A percentile compares a stretch with the other conserved stretches of the same genome.
These are phyloP conservation scores for Ascoidea tarda DNA, from an alignment of 805 yeast species.

Conservation along the genomic window DNA sequence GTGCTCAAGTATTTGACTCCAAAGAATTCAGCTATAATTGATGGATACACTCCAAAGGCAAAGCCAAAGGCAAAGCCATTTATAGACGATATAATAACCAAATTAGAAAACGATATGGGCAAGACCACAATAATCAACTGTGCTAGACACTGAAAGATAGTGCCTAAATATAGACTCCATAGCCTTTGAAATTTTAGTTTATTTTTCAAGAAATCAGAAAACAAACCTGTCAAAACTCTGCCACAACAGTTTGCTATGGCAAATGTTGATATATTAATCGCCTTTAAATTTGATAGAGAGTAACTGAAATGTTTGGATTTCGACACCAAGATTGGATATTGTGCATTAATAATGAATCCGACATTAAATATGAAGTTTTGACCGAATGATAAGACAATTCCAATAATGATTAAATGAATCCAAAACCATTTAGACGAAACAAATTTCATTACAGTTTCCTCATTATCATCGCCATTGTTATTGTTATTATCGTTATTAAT, in stretches of 20 bases:
- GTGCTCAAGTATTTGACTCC: slow-evolving; percentile 54
- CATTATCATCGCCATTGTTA: too few species aligned
- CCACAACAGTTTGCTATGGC: slow-evolving; percentile 57
- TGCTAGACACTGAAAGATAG: slow-evolving; percentile 22
- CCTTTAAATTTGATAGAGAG: slow-evolving; percentile 37
- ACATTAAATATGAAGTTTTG: slow-evolving; percentile 63
- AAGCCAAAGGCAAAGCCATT: slow-evolving; percentile 61
- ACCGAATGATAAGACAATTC: slow-evolving; percentile 22
- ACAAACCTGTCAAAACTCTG: slow-evolving; percentile 47
- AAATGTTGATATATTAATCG: slow-evolving; percentile 54
- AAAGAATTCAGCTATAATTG: slow-evolving; percentile 58
- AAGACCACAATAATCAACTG: slow-evolving; percentile 22
- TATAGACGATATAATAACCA: slow-evolving; percentile 36
- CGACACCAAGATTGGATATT: slow-evolving; percentile 16
- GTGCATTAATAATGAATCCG: slow-evolving; percentile 53
- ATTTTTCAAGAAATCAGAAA: slow-evolving; percentile 46
- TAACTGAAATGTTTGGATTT: slow-evolving; percentile 10
- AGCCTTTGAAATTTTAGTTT: slow-evolving; percentile 37
- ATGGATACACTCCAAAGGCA: slow-evolving; percentile 62
- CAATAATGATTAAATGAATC: background rate
- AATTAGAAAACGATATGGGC: slow-evolving; percentile 24
- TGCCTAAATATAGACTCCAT: slow-evolving; percentile 43
- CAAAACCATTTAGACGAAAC: background rate
- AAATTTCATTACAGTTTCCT: background rate
- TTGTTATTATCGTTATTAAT: too few species aligned